Evolutionary conservation across 495 filamentous ascomycete species (phyloP).

Genomic region (Friedmanniomyces simplex): DNA sequence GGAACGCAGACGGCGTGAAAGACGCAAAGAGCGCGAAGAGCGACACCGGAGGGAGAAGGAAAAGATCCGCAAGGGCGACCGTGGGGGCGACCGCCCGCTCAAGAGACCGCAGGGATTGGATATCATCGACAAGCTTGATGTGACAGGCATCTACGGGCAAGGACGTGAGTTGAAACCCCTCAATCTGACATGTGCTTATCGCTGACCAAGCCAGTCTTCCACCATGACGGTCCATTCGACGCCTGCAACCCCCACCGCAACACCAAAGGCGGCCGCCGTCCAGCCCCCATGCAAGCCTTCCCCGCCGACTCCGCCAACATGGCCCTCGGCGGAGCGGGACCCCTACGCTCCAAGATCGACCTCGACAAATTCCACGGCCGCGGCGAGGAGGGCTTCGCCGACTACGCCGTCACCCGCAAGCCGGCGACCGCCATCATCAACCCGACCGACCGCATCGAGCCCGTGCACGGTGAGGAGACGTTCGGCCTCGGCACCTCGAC

Average conservation of each 20-base stretch:
- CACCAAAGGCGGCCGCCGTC: conserved; percentile 65
- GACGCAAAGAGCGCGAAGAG: conserved; percentile 57
- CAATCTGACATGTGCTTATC: not conserved
- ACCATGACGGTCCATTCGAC: conserved; percentile 97
- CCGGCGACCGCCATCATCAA: conserved; percentile 41
- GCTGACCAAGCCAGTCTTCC: conserved; percentile 58
- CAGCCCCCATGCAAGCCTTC: conserved; percentile 95
- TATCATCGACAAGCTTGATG: conserved; percentile 95
- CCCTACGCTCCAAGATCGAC: conserved; percentile 70
- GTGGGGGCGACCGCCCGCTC: conserved; percentile 16
- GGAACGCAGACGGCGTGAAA: conserved; percentile 60
- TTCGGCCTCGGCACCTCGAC: conserved; percentile 87
- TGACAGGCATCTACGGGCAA: conserved; percentile 90
- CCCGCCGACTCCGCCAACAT: conserved; percentile 87
- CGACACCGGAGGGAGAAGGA: conserved; percentile 42
- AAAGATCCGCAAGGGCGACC: conserved; percentile 40
- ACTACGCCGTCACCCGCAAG: conserved; percentile 42
- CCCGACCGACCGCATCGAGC: conserved; percentile 48
- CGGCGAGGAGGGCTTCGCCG: conserved; percentile 72
- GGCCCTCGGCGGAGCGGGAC: conserved; percentile 77
- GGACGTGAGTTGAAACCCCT: conserved; percentile 55
- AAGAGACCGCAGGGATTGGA: conserved; percentile 60
- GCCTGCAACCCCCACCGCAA: conserved; percentile 96
- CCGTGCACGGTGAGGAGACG: conserved; percentile 73
- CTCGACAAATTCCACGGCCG: conserved; percentile 72